phyloP scores from a whole-genome alignment of 371 early-diverging fungal species.

The Apophysomyces ossiformis region DNA sequence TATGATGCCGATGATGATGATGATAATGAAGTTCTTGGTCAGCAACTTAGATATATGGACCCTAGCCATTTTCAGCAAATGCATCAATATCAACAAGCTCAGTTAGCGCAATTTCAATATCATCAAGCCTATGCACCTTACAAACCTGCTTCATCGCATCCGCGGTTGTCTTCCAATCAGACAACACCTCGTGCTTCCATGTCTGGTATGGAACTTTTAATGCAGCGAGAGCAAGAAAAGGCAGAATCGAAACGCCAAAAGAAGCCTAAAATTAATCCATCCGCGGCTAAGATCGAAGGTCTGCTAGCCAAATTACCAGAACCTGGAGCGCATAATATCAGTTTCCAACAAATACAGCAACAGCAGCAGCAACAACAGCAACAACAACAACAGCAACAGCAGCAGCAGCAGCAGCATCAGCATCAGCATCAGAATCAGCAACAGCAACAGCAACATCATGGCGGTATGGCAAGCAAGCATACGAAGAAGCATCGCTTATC shows the following conservation, averaged over 20 bases:
- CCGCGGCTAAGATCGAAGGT: slow-evolving; percentile 16
- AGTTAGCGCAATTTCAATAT: slow-evolving; percentile 18
- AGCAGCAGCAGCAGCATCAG: background rate
- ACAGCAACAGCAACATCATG: background rate
- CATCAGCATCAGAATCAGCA: too few relatives aligned
- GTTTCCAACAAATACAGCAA: slow-evolving; percentile 20
- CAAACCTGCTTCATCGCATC: slow-evolving; percentile 5
- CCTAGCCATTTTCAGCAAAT: slow-evolving; percentile 18
- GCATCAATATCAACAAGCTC: slow-evolving; percentile 31
- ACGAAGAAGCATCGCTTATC: background rate
- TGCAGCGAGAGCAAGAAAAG: slow-evolving; percentile 24
- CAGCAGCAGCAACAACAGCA: background rate
- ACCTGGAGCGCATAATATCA: slow-evolving; percentile 24
- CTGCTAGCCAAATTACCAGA: slow-evolving; percentile 22
- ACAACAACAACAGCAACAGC: too few relatives aligned
- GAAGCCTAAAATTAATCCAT: slow-evolving; percentile 22
- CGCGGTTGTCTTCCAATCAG: background rate
- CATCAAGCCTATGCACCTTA: slow-evolving; percentile 17
- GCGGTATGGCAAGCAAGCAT: background rate
- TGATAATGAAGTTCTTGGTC: slow-evolving; percentile 15
- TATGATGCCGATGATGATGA: slow-evolving; percentile 8
- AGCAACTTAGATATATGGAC: background rate
- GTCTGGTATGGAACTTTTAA: slow-evolving; percentile 26
- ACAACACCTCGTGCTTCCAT: slow-evolving; percentile 2
- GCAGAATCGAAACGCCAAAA: slow-evolving; percentile 21